These are phyloP conservation scores for Glonium stellatum DNA, from an alignment of 495 filamentous ascomycete genomes.

Conservation along the genomic window DNA sequence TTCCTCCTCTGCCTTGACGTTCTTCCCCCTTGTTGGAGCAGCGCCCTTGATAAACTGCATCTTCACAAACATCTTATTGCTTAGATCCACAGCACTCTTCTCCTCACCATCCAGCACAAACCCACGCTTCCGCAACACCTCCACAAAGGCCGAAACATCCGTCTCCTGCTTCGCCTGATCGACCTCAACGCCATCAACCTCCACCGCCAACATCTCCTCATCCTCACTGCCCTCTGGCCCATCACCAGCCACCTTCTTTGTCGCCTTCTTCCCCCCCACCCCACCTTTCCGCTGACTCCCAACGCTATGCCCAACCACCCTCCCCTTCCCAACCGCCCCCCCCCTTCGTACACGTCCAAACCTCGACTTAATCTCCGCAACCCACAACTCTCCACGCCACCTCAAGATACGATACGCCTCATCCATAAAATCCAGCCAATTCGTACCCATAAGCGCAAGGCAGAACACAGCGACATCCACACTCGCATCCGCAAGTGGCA, in stretches of 20 bases:
- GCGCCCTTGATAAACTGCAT: slow-evolving; percentile 85
- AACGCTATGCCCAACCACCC: slow-evolving; percentile 55
- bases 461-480: slow-evolving; percentile 90
- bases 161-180: slow-evolving; percentile 51
- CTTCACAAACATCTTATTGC: slow-evolving; percentile 96
- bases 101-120: slow-evolving; percentile 59
- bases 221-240: slow-evolving; percentile 45
- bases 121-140: slow-evolving; percentile 68
- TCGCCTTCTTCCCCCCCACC: slow-evolving; percentile 43
- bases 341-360: slow-evolving; percentile 56
- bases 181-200: slow-evolving; percentile 40
- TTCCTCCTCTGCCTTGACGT: slow-evolving; percentile 37
- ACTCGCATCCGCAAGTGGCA: slow-evolving; percentile 62
- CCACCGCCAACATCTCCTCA: slow-evolving; percentile 43
- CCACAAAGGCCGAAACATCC: slow-evolving; percentile 81
- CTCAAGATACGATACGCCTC: slow-evolving; percentile 86
- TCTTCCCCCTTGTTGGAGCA: slow-evolving; percentile 63
- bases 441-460: slow-evolving; percentile 95
- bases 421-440: slow-evolving; percentile 92
- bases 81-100: slow-evolving; percentile 60
- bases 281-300: slow-evolving; percentile 40
- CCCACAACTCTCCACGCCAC: slow-evolving; percentile 92
- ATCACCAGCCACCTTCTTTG: slow-evolving; percentile 40
- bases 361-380: slow-evolving; percentile 90
- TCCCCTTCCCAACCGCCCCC: slow-evolving; percentile 34